Conservation (phyloP, 2,329 filamentous ascomycete species). For the Sporothrix protearum region DNA sequence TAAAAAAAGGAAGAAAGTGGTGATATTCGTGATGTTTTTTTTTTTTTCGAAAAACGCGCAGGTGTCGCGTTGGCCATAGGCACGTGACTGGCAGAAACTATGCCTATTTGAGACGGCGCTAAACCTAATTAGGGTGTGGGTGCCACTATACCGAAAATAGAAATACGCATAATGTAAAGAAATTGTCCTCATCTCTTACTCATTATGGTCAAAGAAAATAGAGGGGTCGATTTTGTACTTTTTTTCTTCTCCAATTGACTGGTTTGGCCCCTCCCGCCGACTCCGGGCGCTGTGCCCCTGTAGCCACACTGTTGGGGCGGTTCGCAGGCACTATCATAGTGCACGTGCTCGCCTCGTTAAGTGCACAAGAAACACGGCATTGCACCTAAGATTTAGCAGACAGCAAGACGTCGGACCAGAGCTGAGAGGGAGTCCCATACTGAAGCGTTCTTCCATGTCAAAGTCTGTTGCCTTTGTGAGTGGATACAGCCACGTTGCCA, state of each 20-base stretch:
- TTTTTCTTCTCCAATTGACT: constrained; percentile 11
- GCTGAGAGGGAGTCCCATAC: too few relatives aligned
- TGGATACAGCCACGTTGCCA: neutral
- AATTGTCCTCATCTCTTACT: too few relatives aligned
- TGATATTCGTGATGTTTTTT: too few relatives aligned
- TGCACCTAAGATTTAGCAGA: neutral
- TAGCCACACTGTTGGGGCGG: neutral
- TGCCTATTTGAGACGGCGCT: too few relatives aligned
- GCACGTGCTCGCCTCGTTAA: neutral
- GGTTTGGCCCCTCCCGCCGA: constrained; percentile 13
- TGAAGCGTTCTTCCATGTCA: too few relatives aligned
- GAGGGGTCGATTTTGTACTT: constrained; percentile 8
- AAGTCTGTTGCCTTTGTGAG: neutral
- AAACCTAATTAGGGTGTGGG: too few relatives aligned
- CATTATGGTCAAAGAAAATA: neutral
- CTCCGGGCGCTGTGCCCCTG: constrained; percentile 12
- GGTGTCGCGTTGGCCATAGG: too few relatives aligned
- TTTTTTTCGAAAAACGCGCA: too few relatives aligned
- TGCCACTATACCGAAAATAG: too few relatives aligned
- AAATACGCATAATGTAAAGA: too few relatives aligned
- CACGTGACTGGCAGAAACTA: too few relatives aligned
- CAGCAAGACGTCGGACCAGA: neutral
- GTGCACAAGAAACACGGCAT: neutral
- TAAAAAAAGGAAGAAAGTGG: too few relatives aligned
- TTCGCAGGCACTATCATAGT: neutral